Evolutionary conservation across 331 rosid genomes (phyloP).

Genomic region (Pyracantha coccinea): DNA sequence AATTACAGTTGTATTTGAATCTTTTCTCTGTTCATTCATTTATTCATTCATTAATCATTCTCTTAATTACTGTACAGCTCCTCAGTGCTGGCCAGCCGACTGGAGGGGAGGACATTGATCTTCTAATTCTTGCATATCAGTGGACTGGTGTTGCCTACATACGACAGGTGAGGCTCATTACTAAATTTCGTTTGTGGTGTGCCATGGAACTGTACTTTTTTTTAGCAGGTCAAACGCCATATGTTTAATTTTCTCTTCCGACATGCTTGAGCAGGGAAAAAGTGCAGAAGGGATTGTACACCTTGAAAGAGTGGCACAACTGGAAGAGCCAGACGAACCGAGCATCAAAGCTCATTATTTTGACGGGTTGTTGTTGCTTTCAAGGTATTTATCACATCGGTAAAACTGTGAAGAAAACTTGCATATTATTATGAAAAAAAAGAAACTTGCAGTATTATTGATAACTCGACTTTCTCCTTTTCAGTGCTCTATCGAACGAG

Average conservation of each 20-base stretch:
- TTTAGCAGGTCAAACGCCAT: neutral
- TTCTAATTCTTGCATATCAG: constrained; percentile 69
- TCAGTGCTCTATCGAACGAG: constrained; percentile 57
- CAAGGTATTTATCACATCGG: constrained; percentile 38
- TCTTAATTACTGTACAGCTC: constrained; percentile 42
- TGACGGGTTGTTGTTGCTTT: constrained; percentile 61
- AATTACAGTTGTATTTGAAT: constrained; percentile 1
- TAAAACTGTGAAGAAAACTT: neutral
- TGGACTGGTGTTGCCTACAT: constrained; percentile 84
- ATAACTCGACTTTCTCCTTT: constrained; percentile 1
- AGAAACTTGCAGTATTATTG: neutral
- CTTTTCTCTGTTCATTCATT: neutral
- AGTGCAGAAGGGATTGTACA: constrained; percentile 53
- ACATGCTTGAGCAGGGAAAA: constrained; percentile 50
- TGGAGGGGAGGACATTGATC: constrained; percentile 50
- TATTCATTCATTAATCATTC: constrained; percentile 8
- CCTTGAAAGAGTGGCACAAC: constrained; percentile 63
- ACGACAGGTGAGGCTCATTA: constrained; percentile 54
- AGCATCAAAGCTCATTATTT: constrained; percentile 69
- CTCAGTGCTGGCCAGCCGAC: constrained; percentile 47
- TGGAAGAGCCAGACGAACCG: constrained; percentile 76
- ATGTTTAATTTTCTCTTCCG: neutral
- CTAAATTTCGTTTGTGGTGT: neutral
- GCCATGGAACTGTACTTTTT: neutral
- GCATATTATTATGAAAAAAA: neutral